Base-by-base conservation (phyloP, 352 stramenopile genomes). In the Globisporangium viniferum region DNA sequence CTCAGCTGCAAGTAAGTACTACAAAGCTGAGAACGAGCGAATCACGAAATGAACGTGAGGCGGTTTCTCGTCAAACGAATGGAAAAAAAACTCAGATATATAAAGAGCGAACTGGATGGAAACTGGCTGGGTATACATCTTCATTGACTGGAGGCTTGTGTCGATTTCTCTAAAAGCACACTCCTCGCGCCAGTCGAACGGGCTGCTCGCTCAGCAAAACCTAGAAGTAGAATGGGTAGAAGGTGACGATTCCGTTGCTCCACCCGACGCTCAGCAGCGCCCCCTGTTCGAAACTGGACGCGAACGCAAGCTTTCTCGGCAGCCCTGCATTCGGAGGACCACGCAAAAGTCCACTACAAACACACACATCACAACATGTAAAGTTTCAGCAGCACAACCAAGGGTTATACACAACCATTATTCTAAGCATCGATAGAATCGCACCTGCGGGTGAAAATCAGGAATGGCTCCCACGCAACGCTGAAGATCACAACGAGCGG, bases 201-300 rank as follows among this genome's bases (percentile, higher is more conserved):
- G n/a, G 54, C n/a, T 31, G 35, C 18, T 48, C 15, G 14, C 29
- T 14, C 35, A 53, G 18, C 24, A 39, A 14, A 14, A 81, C 72
- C 64, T 88, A 64, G 68, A 89, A 84, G 74, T 92, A 92, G 68
- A 94, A 94, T 27, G 86, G 86, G 65, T 92, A 76, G 67, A 94
- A 94, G 10, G 82, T 88, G 63, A 94, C 78, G 51, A 92, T 68
- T 0, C 86, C 86, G n/a, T 77, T 89, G 73, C 84, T 92, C 86
- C 86, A 94, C 9, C 75, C 79, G 62, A 94, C 73, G 39, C 84
- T 91, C 41, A 94, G 69, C 60, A 94, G 63, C 33, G 86, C 79
- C 4, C 86, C 82, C 46, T 90, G 69, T 33, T 92, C 77, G 62
- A 91, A 94, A 14, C 72, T 89, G 8, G 86, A 83, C 8, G 84